phyloP scores from a whole-genome alignment of 2,329 filamentous ascomycete genomes.

The Aspergillus pseudoglaucus region DNA sequence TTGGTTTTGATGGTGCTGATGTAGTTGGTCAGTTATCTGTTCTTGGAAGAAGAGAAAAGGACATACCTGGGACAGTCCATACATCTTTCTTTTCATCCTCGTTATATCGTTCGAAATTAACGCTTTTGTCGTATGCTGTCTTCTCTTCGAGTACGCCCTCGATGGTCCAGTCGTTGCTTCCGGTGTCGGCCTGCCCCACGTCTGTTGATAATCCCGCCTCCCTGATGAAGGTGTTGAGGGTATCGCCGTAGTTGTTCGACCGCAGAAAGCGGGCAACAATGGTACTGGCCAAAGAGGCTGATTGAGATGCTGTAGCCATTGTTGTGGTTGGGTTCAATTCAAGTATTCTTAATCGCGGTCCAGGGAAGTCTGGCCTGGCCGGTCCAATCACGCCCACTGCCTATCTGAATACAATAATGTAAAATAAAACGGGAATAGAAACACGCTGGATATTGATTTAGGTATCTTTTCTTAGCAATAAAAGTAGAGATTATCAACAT shows the following conservation, averaged over 20 bases:
- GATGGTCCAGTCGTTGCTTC: slow-evolving; percentile 46
- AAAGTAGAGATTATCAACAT: not conserved
- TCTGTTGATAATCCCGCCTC: slow-evolving; percentile 51
- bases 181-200: slow-evolving; percentile 33
- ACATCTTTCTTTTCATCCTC: slow-evolving; percentile 34
- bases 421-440: not conserved
- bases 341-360: no score
- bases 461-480: not conserved
- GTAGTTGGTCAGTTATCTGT: slow-evolving; percentile 7
- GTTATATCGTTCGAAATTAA: slow-evolving; percentile 51
- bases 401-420: not conserved
- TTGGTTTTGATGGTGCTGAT: slow-evolving; percentile 42
- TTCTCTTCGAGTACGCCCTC: slow-evolving; percentile 58
- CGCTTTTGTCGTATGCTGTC: slow-evolving; percentile 49
- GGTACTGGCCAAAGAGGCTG: slow-evolving; percentile 20
- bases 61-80: slow-evolving; percentile 45
- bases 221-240: slow-evolving; percentile 51
- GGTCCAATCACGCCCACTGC: no score
- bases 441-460: not conserved
- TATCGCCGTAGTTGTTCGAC: slow-evolving; percentile 42
- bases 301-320: slow-evolving; percentile 3
- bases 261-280: slow-evolving; percentile 40
- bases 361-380: not conserved
- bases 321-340: not conserved
- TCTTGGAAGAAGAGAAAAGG: not conserved